These are phyloP conservation scores for Naegleria fowleri DNA, from an alignment of 208 protist genomes.

Conservation along the genomic window DNA sequence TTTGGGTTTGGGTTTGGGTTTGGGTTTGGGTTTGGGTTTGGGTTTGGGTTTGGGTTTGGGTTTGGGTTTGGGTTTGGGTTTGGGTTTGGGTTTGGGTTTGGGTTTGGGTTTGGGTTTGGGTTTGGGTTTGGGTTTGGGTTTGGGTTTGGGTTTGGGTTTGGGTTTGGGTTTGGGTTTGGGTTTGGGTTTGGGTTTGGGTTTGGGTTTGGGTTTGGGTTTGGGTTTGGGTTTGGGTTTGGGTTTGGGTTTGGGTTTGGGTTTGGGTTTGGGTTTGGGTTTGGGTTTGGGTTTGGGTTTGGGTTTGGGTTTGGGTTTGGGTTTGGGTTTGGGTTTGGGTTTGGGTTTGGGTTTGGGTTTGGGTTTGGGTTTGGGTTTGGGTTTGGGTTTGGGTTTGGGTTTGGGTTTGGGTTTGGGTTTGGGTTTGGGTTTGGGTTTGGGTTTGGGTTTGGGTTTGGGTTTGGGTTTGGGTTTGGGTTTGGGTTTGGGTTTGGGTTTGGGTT, in stretches of 20 bases:
- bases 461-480: constrained; percentile 37
- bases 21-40: constrained; percentile 35
- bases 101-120: constrained; percentile 37
- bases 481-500: constrained; percentile 37
- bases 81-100: constrained; percentile 35
- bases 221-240: constrained; percentile 37
- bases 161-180: constrained; percentile 37
- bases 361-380: constrained; percentile 37
- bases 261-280: constrained; percentile 35
- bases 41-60: constrained; percentile 37
- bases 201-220: constrained; percentile 35
- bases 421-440: constrained; percentile 37
- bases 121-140: constrained; percentile 37
- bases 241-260: constrained; percentile 37
- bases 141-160: constrained; percentile 35
- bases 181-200: constrained; percentile 37
- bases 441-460: constrained; percentile 35
- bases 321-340: constrained; percentile 35
- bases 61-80: constrained; percentile 37
- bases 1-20: constrained; percentile 37
- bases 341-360: constrained; percentile 37
- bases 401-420: constrained; percentile 37
- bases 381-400: constrained; percentile 35
- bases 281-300: constrained; percentile 37
- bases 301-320: constrained; percentile 37